These are phyloP conservation scores for Penicillium turbatum DNA, from an alignment of 495 filamentous ascomycete species.

Conservation along the genomic window DNA sequence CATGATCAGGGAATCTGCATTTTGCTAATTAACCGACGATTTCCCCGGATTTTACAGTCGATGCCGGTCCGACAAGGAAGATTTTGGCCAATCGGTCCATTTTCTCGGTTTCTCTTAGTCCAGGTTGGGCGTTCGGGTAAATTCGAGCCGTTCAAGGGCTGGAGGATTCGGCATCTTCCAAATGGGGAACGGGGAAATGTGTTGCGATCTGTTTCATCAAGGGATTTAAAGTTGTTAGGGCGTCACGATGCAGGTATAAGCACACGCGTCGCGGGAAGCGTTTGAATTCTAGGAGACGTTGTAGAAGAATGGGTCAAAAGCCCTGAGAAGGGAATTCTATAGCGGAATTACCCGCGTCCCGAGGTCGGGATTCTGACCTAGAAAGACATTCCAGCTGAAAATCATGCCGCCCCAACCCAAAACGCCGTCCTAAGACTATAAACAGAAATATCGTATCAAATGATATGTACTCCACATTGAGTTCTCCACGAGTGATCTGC, in stretches of 20 bases:
- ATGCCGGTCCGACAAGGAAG: neutral
- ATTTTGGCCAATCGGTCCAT: constrained; percentile 4
- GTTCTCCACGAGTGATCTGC: neutral
- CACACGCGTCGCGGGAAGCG: no score
- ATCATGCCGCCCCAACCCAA: neutral
- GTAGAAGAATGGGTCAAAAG: neutral
- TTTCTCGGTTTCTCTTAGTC: neutral
- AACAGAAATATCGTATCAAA: neutral
- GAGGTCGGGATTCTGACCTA: no score
- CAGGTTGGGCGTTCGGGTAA: neutral
- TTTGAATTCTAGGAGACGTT: no score
- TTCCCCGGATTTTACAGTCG: constrained; percentile 19
- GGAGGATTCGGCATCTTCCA: neutral
- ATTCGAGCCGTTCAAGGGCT: neutral
- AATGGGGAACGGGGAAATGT: neutral
- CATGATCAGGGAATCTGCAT: neutral
- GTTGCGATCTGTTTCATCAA: neutral
- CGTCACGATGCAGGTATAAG: no score
- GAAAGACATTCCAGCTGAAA: neutral
- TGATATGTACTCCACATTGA: neutral
- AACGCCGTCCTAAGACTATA: neutral
- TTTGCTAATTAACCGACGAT: constrained; percentile 18
- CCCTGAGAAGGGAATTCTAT: neutral
- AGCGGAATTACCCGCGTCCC: neutral
- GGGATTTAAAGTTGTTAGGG: no score